Base-by-base conservation (phyloP, 2,329 filamentous ascomycete genomes). In the Ophiostoma himal-ulmi region DNA sequence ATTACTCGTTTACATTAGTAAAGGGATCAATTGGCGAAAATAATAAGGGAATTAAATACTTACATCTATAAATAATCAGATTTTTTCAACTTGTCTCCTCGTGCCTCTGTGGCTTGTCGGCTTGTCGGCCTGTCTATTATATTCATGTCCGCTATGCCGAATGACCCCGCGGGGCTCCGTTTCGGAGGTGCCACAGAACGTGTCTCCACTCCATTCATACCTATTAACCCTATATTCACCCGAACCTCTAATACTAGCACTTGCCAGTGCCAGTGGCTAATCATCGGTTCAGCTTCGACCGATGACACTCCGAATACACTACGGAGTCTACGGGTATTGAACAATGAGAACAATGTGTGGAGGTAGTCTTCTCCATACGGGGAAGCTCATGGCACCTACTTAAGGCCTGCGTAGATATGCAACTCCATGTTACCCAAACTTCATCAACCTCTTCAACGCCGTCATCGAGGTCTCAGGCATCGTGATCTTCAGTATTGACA, bases 241-340 rank as follows among this genome's bases (percentile, higher is more conserved):
- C 62, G 62, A 65, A 41, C 62, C 34, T 41, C 62, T 22, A n/a
- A n/a, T n/a, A 13, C 36, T 36, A 65, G 5, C 10, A 34, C 5
- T 20, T 48, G 14, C 41, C 41, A 44, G 41, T 44, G 11, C 17
- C 44, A 6, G 7, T 65, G 62, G 62, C 17, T 65, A 65, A 65
- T 65, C 62, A 39, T 65, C 62, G 62, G 62, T 65, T 10, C 62
- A 39, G 34, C 62, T 65, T 65, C 62, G 62, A 37, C 62, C 62
- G 62, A 65, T 20, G 20, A n/a, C 36, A 26, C 17, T 20, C 60
- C 60, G 34, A 62, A 11, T 26, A 10, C 11, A 30, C 54, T 26
- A 17, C 17, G 8, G 6, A 39, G 44, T 4, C 11, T 22, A 26
- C 52, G 22, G 52, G 3, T 30, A n/a, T 54, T 7, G 52, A 14